A percentile compares a stretch with the other conserved stretches of the same genome.
phyloP scores from a whole-genome alignment of 306 rosid genomes.

The Lupinus albus region DNA sequence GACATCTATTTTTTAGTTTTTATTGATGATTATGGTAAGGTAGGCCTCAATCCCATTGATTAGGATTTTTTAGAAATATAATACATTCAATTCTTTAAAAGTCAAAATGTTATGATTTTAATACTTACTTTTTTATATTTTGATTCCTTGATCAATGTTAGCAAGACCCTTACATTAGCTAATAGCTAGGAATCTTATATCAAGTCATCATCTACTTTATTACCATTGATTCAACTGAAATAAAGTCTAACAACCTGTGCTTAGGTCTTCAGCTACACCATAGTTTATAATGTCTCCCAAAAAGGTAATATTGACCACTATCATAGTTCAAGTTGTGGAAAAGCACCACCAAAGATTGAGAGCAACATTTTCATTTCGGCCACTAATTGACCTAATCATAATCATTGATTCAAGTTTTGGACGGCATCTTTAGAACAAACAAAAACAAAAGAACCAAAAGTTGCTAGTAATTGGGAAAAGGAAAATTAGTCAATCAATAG shows the following conservation, averaged over 20 bases:
- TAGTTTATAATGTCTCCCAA: constrained; percentile 30
- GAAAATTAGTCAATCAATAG: constrained; percentile 11
- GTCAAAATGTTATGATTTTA: too few species aligned
- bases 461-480: constrained; percentile 11
- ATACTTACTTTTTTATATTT: too few species aligned
- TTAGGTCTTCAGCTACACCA: constrained; percentile 42
- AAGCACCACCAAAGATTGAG: constrained; percentile 43
- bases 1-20: background rate
- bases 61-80: too few species aligned
- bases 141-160: too few species aligned
- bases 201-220: constrained; percentile 18
- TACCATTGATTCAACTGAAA: constrained; percentile 22
- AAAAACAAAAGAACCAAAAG: constrained; percentile 39
- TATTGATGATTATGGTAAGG: constrained; percentile 25
- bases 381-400: constrained; percentile 45
- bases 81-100: too few species aligned
- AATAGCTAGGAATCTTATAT: constrained; percentile 11
- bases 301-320: constrained; percentile 48
- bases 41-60: constrained; percentile 6
- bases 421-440: constrained; percentile 44
- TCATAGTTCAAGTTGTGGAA: constrained; percentile 31
- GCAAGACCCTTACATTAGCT: background rate
- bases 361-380: constrained; percentile 44
- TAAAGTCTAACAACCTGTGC: constrained; percentile 44
- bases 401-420: constrained; percentile 31